Evolutionary conservation across 768 basidiomycete genomes (phyloP), one percentile per base, ranked within the genome.

Genomic region (Lactarius akahatsu): DNA sequence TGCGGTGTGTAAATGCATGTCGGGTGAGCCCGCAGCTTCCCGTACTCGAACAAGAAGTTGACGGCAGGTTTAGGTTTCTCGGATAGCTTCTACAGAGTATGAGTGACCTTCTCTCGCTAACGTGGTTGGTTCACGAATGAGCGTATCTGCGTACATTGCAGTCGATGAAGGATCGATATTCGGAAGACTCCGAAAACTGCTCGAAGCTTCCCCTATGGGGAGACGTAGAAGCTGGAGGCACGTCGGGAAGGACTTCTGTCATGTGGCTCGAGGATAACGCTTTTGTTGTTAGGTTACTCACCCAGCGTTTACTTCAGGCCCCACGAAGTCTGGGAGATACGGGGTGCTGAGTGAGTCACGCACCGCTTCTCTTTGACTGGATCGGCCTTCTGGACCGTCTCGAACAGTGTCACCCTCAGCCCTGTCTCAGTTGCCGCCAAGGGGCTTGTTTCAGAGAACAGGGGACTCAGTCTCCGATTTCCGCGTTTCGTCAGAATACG

Each of bases 1-100:
- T 54, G 94, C 90, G 2, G 82, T 95, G 20, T 94, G 92, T 76
- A 96, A 97, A 76, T 94, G 91, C 80, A 91, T 93, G 87, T 92
- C 90, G 67, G 90, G 90, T 87, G 69, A 66, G 82, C 74, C 56
- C 61, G 58, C 36, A 45, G 41, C 32, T 28, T 9, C 64, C 50
- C 2, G 57, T 30, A 60, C 60, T 28, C 38, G 30, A 13, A 32
- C 7, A 28, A 58, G 30, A 41, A 20, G 36, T 60, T 60, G 34
- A 56, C 47, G 1, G 7, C 6, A n/a, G 18, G 58, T 38, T 66
- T 74, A 87, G 93, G 93, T 4, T 97, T 97, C 77, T 86, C 91
- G 34, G 94, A 95, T 74, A 78, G 77, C 28, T 92, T 92, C 74
- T 93, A 93, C 77, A 90, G 85, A 79, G 90, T 85, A 71, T 57